Base-by-base conservation (phyloP, 1,139 yeast genomes). In the Blastobotrys arbuscula region DNA sequence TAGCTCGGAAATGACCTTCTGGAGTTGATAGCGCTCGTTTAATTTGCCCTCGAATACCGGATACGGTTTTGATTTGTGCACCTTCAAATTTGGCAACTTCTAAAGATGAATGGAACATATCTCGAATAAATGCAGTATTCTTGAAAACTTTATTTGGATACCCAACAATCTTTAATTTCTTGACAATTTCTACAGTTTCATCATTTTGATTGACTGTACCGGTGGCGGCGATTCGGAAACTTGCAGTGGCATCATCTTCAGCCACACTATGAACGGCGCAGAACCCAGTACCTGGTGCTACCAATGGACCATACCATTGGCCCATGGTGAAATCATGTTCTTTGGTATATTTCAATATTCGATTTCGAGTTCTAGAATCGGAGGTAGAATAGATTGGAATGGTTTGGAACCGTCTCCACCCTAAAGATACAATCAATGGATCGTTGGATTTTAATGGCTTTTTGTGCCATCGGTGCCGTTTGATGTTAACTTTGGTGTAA, bases 401-500 rank as follows among this genome's bases (percentile, higher is more conserved):
- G 0, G 98, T 89, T 69, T 94, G 99, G 73, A 94, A 94, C 68
- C 99, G 78, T 72, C 99, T 81, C 99, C 98, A 94, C 33, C 99
- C 99, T 44, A 94, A 72, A 0, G 97, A 90, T 46, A 94, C 68
- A 54, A 94, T 88, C 57, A 94, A 75, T 1, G 99, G 98, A 71
- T 94, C 99, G 64, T 88, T 95, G 9, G 97, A 81, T 68, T 94
- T 94, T 60, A 94, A 75, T 50, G 94, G 88, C 74, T 89, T 89
- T 65, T 90, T 92, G 69, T 92, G 97, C 99, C 99, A 94, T 73
- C 98, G 82, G 66, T 94, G 99, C 67, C 97, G 82, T 78, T 96
- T 88, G 56, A 94, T 81, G 71, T 97, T 82, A 47, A 88, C 96
- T 64, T 87, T 92, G 73, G 89, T 77, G 59, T 86, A 84, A 13